Base-by-base conservation (phyloP, 108 stramenopile species). In the Skeletonema grethae region DNA sequence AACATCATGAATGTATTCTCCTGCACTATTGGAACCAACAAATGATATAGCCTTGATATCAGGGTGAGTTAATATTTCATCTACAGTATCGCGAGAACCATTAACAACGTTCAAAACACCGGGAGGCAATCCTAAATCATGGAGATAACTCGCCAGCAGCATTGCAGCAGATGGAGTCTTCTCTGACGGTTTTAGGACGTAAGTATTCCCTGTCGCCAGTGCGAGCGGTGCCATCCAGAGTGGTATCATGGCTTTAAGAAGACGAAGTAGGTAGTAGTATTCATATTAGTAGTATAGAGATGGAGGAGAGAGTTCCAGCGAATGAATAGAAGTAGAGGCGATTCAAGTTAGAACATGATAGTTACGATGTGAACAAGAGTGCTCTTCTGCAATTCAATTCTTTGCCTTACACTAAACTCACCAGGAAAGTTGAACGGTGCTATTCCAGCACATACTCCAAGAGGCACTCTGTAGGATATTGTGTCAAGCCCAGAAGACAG, bases 211-310 rank as follows among this genome's bases (percentile, higher is more conserved):
- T 5, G 86, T 84, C 16, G 90, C 81, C 9, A 76, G 31, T 25
- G 96, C 93, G 12, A 97, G 66, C 5, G 97, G 97, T 67, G 96
- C 88, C 89, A 95, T 98, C 98, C 97, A 98, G 15, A 94, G 76
- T 1, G 97, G 94, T 39, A 97, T 94, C 97, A 98, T 97, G 45
- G 95, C 94, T 7, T 34, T 34, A 34, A 34, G 32, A 1, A 34
- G 32, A 34, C n/a, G 7, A 4, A 28, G 25, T 28, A 28, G 25
- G 25, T n/a, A 28, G 25, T 0, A 28, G 25, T 0, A 28, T 28
- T n/a, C n/a, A 28, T 28, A 28, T 28, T 28, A 28, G n/a, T n/a
- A n/a, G n/a, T n/a, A n/a, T n/a, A n/a, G 25, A 1, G 25, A 28
- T 28, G 25, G 32, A 34, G 0, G 32, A 34, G 4, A 34, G 32